Base-by-base conservation (phyloP, 1,139 yeast species). In the Yamadazyma sp. region DNA sequence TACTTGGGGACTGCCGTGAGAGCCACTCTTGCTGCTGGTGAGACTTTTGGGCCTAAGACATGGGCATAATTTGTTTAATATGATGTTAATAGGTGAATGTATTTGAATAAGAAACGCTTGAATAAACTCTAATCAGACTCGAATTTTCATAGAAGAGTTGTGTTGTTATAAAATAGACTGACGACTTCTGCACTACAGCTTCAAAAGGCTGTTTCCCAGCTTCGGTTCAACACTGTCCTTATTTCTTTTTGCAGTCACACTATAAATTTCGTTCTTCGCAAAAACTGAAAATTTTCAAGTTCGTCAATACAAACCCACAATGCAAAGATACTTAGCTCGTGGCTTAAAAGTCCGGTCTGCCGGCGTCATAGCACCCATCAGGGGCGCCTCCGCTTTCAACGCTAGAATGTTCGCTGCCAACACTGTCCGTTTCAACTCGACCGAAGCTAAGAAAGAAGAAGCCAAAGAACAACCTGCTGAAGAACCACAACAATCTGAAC, bases 401-500 rank as follows among this genome's bases (percentile, higher is more conserved):
- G 26, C 34, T 9, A 31, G 28, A 32, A 10, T 32, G 12, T 5
- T 15, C 3, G 7, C 17, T 15, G 17, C 11, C 28, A 26, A 4
- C 8, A 11, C 20, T 4, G 29, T 14, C 8, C 37, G 51, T 28
- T 48, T 41, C 35, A 48, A 48, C 38, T 39, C 48, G 7, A 36
- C 43, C 31, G 38, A 38, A 2, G 33, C 36, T 10, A 18, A 30
- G 18, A 28, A 33, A 30, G 35, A 36, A 4, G 22, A 29, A 20
- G 27, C 44, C 8, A 37, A 34, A 28, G 34, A 29, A 3, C 38
- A 35, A 34, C 28, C 31, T 2, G 20, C 28, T 16, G 27, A 36
- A 3, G 31, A 37, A 35, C 33, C 27, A 14, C 33, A 28, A 16
- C 38, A 36, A 34, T 36, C 49, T 17, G 55, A 56, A 41, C 49